Conservation (phyloP, 345 rosid genomes). For the Excoecaria cochinchinensis region DNA sequence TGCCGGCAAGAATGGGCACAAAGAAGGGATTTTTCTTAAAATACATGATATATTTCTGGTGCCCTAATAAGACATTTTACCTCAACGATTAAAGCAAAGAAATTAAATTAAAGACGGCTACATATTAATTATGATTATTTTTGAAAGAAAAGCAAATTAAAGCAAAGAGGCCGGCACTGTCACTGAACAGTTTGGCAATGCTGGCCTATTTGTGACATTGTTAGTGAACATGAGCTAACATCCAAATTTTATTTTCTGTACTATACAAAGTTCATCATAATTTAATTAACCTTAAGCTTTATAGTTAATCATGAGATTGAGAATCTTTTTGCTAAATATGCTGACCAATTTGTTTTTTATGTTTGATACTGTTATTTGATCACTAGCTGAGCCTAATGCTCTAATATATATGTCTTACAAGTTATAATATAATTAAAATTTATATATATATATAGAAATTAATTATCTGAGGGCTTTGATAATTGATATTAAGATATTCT, state of each 20-base stretch:
- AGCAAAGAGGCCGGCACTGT: conserved; percentile 16
- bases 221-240: not conserved
- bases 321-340: not conserved
- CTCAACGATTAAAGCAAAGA: conserved; percentile 17
- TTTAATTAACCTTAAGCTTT: not conserved
- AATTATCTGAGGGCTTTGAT: no score
- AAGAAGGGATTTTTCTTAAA: conserved; percentile 16
- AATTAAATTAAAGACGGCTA: conserved; percentile 21
- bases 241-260: not conserved
- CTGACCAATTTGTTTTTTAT: not conserved
- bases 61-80: conserved; percentile 23
- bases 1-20: conserved; percentile 41
- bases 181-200: not conserved
- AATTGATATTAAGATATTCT: no score
- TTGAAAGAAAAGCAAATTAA: not conserved
- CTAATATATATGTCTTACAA: no score
- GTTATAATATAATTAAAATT: no score
- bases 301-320: not conserved
- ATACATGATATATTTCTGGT: not conserved
- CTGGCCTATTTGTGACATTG: not conserved
- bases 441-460: no score
- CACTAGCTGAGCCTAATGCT: no score
- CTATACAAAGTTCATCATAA: not conserved
- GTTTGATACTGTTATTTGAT: no score
- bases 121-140: not conserved